Evolutionary conservation across 1,284 basidiomycete genomes (phyloP), one percentile per base, ranked within the genome.

Genomic region (Omphalotus olearius): DNA sequence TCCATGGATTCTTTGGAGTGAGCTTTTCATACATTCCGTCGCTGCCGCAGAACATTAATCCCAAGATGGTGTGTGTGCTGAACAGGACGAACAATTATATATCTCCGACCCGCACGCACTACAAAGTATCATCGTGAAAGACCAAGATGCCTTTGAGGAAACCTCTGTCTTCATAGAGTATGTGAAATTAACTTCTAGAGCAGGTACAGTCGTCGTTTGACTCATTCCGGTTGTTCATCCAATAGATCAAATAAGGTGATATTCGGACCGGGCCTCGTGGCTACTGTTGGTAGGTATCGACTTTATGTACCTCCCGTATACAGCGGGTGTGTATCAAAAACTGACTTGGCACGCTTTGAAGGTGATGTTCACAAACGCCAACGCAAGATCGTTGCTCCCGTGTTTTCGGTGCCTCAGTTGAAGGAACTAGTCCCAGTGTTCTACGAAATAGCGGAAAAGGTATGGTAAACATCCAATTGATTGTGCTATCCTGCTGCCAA

Each of bases 1-100:
- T 81, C 2, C 62, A 75, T 50, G 77, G 77, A 10, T 69, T 80
- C 53, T 76, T 82, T 44, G 78, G 80, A 49, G 79, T 80, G 59
- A 51, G 70, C 52, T 23, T 23, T 39, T 37, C 40, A 26, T 45
- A 23, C 44, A 1, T 30, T 45, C 43, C 26, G 25, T 45, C n/a
- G 10, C 44, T n/a, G 5, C 6, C 44, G 25, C 44, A 28, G 26
- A 23, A 13, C 23, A 25, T 9, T 28, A 30, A 42, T 23, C 18
- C n/a, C n/a, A 11, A n/a, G 11, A 30, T 30, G 11, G 17, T 13
- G n/a, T n/a, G 30, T n/a, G n/a, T n/a, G n/a, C n/a, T n/a, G n/a
- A n/a, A n/a, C 49, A 73, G 71, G 71, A 72, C 42, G 69, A 74
- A 55, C 70, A 71, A 57, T 65, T 80, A 14, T 79, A 76, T 56